Conservation (phyloP, 2,329 filamentous ascomycete species). For the Didymella segeticola region DNA sequence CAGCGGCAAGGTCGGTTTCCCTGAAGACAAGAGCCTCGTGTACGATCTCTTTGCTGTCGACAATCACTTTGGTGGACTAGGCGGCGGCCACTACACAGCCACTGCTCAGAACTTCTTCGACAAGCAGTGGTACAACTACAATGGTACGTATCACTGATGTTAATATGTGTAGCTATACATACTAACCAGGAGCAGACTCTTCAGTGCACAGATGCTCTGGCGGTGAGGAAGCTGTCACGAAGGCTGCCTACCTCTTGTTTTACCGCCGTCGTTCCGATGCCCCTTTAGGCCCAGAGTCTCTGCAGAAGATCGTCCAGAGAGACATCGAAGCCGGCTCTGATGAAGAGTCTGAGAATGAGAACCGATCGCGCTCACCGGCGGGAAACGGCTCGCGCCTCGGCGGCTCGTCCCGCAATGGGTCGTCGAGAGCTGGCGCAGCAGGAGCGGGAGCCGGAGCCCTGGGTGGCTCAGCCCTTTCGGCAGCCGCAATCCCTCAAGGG, state of each 20-base stretch:
- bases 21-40: constrained; percentile 79
- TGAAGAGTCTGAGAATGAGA: constrained; percentile 50
- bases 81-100: constrained; percentile 95
- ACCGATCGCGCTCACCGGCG: constrained; percentile 58
- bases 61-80: constrained; percentile 91
- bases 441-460: constrained; percentile 65
- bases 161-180: not conserved
- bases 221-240: constrained; percentile 67
- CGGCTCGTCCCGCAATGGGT: constrained; percentile 87
- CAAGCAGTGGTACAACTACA: constrained; percentile 92
- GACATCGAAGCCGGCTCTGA: constrained; percentile 53
- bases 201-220: constrained; percentile 68
- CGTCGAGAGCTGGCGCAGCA: constrained; percentile 86
- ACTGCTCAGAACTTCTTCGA: constrained; percentile 92
- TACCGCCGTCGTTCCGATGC: constrained; percentile 82
- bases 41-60: constrained; percentile 97
- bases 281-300: constrained; percentile 79
- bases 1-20: constrained; percentile 76
- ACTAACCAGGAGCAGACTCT: constrained; percentile 70
- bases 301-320: constrained; percentile 73
- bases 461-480: constrained; percentile 44
- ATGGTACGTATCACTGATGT: constrained; percentile 65
- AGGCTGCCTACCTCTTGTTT: constrained; percentile 90
- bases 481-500: constrained; percentile 42
- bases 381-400: constrained; percentile 89